A percentile compares a stretch with the other conserved stretches of the same genome.
These are phyloP conservation scores for Colletotrichum musae DNA, from an alignment of 2,329 filamentous ascomycete species.

Conservation along the genomic window DNA sequence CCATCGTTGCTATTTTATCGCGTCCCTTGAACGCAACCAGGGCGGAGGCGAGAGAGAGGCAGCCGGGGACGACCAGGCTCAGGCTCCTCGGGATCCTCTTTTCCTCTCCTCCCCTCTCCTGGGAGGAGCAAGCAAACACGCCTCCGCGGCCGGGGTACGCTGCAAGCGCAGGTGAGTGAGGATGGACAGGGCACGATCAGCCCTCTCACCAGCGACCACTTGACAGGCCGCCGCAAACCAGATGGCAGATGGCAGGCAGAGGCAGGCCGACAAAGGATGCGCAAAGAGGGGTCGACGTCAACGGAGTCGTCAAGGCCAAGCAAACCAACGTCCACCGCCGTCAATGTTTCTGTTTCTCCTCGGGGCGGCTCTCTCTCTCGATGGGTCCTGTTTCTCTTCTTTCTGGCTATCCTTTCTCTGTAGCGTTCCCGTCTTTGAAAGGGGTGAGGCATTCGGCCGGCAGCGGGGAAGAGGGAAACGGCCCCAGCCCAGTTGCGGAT, in stretches of 20 bases:
- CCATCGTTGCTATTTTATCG: conserved; percentile 2
- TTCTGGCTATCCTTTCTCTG: too few species aligned
- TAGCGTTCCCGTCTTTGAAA: too few species aligned
- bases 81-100: not conserved
- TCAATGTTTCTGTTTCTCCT: conserved; percentile 17
- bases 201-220: not conserved
- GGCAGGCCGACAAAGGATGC: conserved; percentile 1
- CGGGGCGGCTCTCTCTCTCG: conserved; percentile 10
- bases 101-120: not conserved
- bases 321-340: not conserved
- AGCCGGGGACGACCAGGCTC: conserved; percentile 5
- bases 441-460: not conserved
- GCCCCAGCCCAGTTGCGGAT: conserved; percentile 22
- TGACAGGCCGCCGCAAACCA: not conserved
- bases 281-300: conserved; percentile 28
- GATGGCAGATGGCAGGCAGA: conserved; percentile 23
- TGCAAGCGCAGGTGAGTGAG: not conserved
- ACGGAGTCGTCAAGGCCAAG: conserved; percentile 10
- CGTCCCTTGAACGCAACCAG: conserved; percentile 5
- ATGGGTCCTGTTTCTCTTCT: not conserved
- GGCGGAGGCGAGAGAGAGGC: conserved; percentile 19
- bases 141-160: conserved; percentile 7
- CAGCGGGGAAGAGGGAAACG: not conserved
- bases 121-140: not conserved
- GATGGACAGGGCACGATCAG: not conserved